These are phyloP conservation scores for Ascodesmis nigricans DNA, from an alignment of 495 filamentous ascomycete genomes.

Conservation along the genomic window DNA sequence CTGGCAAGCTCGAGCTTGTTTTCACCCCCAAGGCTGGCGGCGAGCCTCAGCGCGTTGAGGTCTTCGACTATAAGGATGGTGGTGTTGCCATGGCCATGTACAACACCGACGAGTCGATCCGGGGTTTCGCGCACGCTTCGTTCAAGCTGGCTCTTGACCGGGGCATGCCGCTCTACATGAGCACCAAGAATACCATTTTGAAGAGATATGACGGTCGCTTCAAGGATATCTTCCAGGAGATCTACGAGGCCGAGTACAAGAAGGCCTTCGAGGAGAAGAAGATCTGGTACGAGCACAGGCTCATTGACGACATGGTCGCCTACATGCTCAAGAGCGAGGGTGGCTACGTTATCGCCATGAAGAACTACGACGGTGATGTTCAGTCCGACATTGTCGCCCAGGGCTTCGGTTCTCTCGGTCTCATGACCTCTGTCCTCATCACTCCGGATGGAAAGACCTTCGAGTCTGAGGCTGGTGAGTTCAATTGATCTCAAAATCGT, in stretches of 20 bases:
- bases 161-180: constrained; percentile 82
- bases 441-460: constrained; percentile 90
- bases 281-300: constrained; percentile 97
- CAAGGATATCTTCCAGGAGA: constrained; percentile 98
- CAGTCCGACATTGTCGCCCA: constrained; percentile 97
- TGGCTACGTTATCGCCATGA: constrained; percentile 90
- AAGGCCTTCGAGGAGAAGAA: constrained; percentile 67
- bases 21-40: constrained; percentile 63
- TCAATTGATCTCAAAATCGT: neutral
- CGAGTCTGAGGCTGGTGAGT: constrained; percentile 57
- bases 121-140: constrained; percentile 78
- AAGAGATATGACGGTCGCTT: constrained; percentile 97
- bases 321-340: constrained; percentile 95
- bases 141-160: constrained; percentile 88
- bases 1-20: constrained; percentile 77
- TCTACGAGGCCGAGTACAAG: constrained; percentile 75
- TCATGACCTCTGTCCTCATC: constrained; percentile 94
- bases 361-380: constrained; percentile 99
- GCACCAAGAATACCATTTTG: constrained; percentile 98
- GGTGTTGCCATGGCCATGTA: constrained; percentile 88
- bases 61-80: constrained; percentile 72
- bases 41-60: constrained; percentile 64
- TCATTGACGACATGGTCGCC: constrained; percentile 99
- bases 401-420: constrained; percentile 89
- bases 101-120: constrained; percentile 90